Evolutionary conservation across 805 yeast genomes (phyloP).

Genomic region (Metschnikowia lachancei): DNA sequence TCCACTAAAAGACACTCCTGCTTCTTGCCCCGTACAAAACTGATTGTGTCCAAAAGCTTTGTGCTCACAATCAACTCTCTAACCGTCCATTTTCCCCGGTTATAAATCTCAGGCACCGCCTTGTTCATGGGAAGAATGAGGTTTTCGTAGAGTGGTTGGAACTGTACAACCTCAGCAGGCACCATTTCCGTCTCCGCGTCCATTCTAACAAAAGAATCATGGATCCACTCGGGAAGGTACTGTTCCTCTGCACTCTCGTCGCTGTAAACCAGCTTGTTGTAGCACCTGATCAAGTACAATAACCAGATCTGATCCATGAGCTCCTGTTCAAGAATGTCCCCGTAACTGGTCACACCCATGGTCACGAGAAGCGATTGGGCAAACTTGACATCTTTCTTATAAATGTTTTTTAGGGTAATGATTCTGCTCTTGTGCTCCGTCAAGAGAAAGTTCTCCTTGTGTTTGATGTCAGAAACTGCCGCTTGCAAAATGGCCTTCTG

Average conservation of each 20-base stretch:
- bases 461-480: conserved; percentile 45
- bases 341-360: conserved; percentile 56
- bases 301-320: conserved; percentile 58
- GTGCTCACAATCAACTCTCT: conserved; percentile 50
- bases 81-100: conserved; percentile 48
- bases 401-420: conserved; percentile 56
- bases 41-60: conserved; percentile 48
- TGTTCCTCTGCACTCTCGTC: conserved; percentile 30
- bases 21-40: conserved; percentile 47
- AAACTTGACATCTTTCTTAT: conserved; percentile 52
- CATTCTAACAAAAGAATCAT: conserved; percentile 36
- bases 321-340: conserved; percentile 46
- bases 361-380: conserved; percentile 53
- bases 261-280: conserved; percentile 40
- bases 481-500: conserved; percentile 49
- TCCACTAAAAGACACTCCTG: conserved; percentile 42
- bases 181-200: conserved; percentile 39
- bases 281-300: conserved; percentile 61
- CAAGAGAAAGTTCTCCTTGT: conserved; percentile 46
- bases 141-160: conserved; percentile 50
- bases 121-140: conserved; percentile 48
- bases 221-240: conserved; percentile 53
- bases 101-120: conserved; percentile 57
- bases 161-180: conserved; percentile 54
- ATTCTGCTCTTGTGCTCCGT: conserved; percentile 43